These are phyloP conservation scores for Gastrolobium bilobum DNA, from an alignment of 306 rosid genomes.

Conservation along the genomic window DNA sequence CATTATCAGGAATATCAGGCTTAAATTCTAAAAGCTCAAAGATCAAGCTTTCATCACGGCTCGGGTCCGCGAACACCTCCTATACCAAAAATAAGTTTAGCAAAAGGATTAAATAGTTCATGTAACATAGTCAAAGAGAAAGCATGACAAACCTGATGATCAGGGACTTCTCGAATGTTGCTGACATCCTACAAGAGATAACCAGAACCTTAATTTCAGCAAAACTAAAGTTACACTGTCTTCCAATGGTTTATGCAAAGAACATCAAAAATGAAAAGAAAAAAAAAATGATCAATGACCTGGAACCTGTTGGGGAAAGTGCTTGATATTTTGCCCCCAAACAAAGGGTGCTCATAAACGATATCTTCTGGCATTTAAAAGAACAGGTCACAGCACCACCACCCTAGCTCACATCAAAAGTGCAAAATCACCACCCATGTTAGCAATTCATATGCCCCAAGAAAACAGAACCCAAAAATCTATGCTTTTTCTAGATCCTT, in stretches of 20 bases:
- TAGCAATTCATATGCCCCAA: constrained; percentile 35
- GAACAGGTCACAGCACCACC: not conserved
- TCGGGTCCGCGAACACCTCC: constrained; percentile 84
- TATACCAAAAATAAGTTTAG: constrained; percentile 39
- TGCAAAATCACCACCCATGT: not conserved
- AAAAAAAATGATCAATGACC: constrained; percentile 52
- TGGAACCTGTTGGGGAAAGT: constrained; percentile 74
- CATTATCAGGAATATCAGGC: constrained; percentile 73
- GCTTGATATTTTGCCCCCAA: constrained; percentile 76
- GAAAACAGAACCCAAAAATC: constrained; percentile 1
- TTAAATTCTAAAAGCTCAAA: constrained; percentile 82
- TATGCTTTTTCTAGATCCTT: constrained; percentile 5
- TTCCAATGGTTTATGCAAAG: not conserved
- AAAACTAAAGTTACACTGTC: constrained; percentile 6
- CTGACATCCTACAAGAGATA: constrained; percentile 74
- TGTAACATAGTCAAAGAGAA: constrained; percentile 3
- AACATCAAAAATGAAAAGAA: not conserved
- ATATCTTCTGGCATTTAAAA: constrained; percentile 63
- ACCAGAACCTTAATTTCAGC: constrained; percentile 25
- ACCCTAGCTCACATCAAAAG: constrained; percentile 35
- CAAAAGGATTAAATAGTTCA: constrained; percentile 11
- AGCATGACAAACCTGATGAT: constrained; percentile 74
- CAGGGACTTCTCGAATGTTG: constrained; percentile 81
- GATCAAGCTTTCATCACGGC: constrained; percentile 87
- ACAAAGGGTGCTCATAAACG: constrained; percentile 61